phyloP scores from a whole-genome alignment of 148 eudicot species.

The Arctostaphylos glauca region DNA sequence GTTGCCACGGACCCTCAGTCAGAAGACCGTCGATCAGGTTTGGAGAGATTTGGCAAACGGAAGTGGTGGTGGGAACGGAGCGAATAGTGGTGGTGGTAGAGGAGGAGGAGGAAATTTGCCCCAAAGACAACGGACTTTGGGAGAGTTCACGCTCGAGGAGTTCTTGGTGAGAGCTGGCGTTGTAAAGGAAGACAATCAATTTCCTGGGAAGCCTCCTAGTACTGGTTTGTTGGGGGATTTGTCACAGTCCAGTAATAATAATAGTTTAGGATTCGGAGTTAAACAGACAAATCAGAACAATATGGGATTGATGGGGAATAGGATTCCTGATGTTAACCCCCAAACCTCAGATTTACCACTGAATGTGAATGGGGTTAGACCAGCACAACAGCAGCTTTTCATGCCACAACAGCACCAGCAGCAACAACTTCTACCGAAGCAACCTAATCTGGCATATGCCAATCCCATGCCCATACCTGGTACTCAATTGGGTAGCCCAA shows the following conservation, averaged over 20 bases:
- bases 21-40: conserved; percentile 80
- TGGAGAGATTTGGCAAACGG: conserved; percentile 69
- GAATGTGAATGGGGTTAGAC: conserved; percentile 62
- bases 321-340: conserved; percentile 34
- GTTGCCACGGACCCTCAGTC: conserved; percentile 76
- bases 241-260: conserved; percentile 24
- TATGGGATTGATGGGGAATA: conserved; percentile 38
- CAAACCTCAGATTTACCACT: conserved; percentile 58
- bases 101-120: conserved; percentile 22
- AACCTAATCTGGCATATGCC: conserved; percentile 48
- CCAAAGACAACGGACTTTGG: conserved; percentile 63
- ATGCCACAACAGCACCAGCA: conserved; percentile 36
- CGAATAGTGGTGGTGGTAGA: conserved; percentile 8
- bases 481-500: conserved; percentile 47
- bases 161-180: conserved; percentile 83
- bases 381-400: conserved; percentile 38
- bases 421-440: conserved; percentile 60
- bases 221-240: conserved; percentile 47
- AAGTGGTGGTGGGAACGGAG: conserved; percentile 37
- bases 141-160: conserved; percentile 88
- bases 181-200: conserved; percentile 66
- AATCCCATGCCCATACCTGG: conserved; percentile 45
- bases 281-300: conserved; percentile 46
- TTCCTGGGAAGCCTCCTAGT: conserved; percentile 33
- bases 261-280: conserved; percentile 46